Evolutionary conservation across 306 rosid genomes (phyloP).

Genomic region (Glycine latifolia): DNA sequence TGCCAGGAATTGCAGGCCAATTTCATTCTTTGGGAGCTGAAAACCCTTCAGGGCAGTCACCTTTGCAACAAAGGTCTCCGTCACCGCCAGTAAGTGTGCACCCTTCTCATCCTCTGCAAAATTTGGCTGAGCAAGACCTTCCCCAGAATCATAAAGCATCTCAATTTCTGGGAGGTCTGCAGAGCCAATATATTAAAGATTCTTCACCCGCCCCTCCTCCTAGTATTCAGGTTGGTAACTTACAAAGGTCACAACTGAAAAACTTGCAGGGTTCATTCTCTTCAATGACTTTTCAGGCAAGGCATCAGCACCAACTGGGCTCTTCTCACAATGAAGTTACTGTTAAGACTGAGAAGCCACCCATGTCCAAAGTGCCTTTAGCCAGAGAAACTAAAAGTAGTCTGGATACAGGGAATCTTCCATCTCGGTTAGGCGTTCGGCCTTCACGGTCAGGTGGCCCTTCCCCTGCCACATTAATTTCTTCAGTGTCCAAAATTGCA

Average conservation of each 20-base stretch:
- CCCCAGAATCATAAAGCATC: constrained; percentile 50
- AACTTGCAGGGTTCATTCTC: constrained; percentile 51
- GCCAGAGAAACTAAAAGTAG: constrained; percentile 51
- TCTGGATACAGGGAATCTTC: constrained; percentile 48
- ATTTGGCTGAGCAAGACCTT: constrained; percentile 55
- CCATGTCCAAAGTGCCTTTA: constrained; percentile 47
- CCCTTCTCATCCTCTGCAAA: constrained; percentile 51
- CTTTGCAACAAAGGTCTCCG: constrained; percentile 58
- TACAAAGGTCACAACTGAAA: constrained; percentile 56
- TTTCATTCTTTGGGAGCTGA: constrained; percentile 54
- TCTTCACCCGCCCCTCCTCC: constrained; percentile 47
- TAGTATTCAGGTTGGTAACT: constrained; percentile 47
- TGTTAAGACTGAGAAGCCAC: constrained; percentile 49
- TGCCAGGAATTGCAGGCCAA: constrained; percentile 56
- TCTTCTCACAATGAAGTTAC: constrained; percentile 52
- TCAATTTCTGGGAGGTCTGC: constrained; percentile 54
- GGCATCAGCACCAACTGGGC: constrained; percentile 47
- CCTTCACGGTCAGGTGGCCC: constrained; percentile 52
- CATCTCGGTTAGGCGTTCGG: constrained; percentile 53
- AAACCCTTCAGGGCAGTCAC: constrained; percentile 60
- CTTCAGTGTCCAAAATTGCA: constrained; percentile 49
- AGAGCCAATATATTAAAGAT: constrained; percentile 55
- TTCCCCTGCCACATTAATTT: constrained; percentile 47
- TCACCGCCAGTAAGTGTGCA: constrained; percentile 47
- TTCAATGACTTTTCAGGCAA: constrained; percentile 55